Evolutionary conservation across 2,329 filamentous ascomycete genomes (phyloP).

Genomic region (Zalaria obscura): DNA sequence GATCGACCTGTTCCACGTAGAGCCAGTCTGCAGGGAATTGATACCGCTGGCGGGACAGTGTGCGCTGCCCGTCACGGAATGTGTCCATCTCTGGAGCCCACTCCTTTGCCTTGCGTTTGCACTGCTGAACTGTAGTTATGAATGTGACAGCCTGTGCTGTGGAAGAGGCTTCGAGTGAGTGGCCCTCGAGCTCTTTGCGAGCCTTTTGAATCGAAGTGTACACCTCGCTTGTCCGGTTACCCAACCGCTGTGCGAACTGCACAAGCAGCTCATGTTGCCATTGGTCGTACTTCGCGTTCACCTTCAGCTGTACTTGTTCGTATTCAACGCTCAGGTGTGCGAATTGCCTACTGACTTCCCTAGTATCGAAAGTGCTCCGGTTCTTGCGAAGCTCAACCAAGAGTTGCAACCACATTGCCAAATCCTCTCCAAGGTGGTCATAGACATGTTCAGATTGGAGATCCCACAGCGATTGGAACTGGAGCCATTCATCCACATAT

Average conservation of each 20-base stretch:
- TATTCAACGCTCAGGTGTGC: constrained; percentile 94
- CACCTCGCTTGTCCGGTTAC: constrained; percentile 81
- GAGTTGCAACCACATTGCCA: constrained; percentile 84
- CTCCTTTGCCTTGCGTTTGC: constrained; percentile 79
- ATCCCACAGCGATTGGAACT: constrained; percentile 98
- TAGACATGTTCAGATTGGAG: constrained; percentile 92
- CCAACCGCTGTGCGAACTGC: constrained; percentile 83
- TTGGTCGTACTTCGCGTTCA: constrained; percentile 98
- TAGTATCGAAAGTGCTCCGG: constrained; percentile 91
- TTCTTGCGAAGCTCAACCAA: constrained; percentile 96
- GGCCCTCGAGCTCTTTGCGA: constrained; percentile 75
- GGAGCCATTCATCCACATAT: constrained; percentile 96
- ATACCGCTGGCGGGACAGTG: constrained; percentile 79
- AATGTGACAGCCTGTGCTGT: constrained; percentile 96
- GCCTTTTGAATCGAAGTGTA: constrained; percentile 86
- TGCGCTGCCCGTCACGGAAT: constrained; percentile 91
- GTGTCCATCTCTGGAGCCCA: constrained; percentile 95
- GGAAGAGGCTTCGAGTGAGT: constrained; percentile 84
- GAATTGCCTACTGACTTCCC: constrained; percentile 82
- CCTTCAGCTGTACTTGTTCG: constrained; percentile 95
- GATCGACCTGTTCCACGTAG: constrained; percentile 88
- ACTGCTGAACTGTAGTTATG: constrained; percentile 94
- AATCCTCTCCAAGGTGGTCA: constrained; percentile 76
- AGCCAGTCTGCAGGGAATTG: constrained; percentile 92
- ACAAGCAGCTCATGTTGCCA: constrained; percentile 96